Evolutionary conservation across 192 early-diverging fungal genomes (phyloP), one percentile per base, ranked within the genome.

Genomic region (Gigaspora rosea): DNA sequence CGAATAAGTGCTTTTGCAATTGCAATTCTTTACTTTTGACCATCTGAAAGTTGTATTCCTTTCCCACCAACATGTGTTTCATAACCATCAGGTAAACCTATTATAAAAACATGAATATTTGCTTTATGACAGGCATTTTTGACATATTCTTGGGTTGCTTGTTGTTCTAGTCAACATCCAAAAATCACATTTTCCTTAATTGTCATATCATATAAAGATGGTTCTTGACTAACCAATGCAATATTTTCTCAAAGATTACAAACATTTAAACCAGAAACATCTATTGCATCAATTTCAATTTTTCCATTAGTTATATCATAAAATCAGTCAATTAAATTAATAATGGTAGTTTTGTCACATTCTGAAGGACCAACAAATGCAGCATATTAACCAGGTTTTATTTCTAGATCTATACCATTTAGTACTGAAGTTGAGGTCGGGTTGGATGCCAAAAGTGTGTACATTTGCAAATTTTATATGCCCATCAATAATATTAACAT

Each of bases 121-220:
- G 27, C 1, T 27, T 27, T 27, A 27, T 1, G 88, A n/a, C 86
- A 86, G 1, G 82, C 91, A 2, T 71, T 78, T 78, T 89, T 86
- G n/a, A 94, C 83, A 66, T 92, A 85, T 54, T 82, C 78, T 64
- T 88, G 82, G 8, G 91, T 52, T 52, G 51, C 11, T 9, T 52
- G 9, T 52, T 52, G 51, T 52, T 5, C 51, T 13, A 15, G 51
- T 52, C 51, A 83, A 35, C 63, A 51, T 6, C 79, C 80, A 79
- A 94, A 97, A 11, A 83, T 85, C 63, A 98, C 95, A 87, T 98
- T 98, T 18, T 97, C 95, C 41, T 86, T 87, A 76, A 98, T 93
- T 22, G 90, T 87, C 80, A 94, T 83, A 27, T 27, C 27, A 27
- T 27, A 27, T 27, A 27, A 27, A 27, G 27, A 27, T 27, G 27